Percentiles rank a stretch among this genome's conserved stretches.
These are phyloP conservation scores for Neurospora sp. DNA, from an alignment of 2,329 filamentous ascomycete species.

Conservation along the genomic window DNA sequence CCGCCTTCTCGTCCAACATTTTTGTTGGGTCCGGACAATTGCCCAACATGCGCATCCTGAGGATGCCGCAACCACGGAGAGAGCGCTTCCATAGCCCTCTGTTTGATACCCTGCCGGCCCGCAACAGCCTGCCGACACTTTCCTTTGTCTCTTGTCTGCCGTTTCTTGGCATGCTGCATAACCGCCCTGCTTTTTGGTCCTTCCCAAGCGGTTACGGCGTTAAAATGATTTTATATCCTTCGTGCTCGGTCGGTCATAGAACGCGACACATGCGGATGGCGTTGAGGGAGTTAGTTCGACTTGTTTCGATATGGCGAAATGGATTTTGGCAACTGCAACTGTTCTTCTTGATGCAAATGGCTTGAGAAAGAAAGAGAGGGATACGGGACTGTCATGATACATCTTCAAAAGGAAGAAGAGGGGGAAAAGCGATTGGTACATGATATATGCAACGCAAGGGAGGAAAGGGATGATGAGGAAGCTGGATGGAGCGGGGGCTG, in stretches of 20 bases:
- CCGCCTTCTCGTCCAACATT: not conserved
- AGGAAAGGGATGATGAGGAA: not conserved
- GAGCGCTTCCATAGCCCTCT: not conserved
- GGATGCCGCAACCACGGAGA: not conserved
- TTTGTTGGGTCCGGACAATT: not conserved
- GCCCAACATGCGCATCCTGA: not conserved
- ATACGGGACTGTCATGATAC: not conserved
- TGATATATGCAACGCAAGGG: not conserved
- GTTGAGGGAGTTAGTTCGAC: not conserved
- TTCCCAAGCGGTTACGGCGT: not conserved
- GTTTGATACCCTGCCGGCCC: not conserved
- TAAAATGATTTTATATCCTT: not conserved
- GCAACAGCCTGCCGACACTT: not conserved
- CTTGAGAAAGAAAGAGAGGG: not conserved
- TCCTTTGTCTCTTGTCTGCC: not conserved
- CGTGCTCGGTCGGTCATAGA: not conserved
- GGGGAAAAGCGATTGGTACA: not conserved
- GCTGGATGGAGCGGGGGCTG: not conserved
- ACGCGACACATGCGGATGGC: not conserved
- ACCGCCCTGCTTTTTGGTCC: not conserved
- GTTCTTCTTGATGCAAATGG: not conserved
- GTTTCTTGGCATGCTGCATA: not conserved
- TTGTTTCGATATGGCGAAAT: not conserved
- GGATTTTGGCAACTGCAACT: not conserved
- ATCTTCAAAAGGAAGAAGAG: not conserved